A percentile compares a stretch with the other conserved stretches of the same genome.
Evolutionary conservation across 2,329 filamentous ascomycete genomes (phyloP).

Genomic region (Tolypocladium amazonense): DNA sequence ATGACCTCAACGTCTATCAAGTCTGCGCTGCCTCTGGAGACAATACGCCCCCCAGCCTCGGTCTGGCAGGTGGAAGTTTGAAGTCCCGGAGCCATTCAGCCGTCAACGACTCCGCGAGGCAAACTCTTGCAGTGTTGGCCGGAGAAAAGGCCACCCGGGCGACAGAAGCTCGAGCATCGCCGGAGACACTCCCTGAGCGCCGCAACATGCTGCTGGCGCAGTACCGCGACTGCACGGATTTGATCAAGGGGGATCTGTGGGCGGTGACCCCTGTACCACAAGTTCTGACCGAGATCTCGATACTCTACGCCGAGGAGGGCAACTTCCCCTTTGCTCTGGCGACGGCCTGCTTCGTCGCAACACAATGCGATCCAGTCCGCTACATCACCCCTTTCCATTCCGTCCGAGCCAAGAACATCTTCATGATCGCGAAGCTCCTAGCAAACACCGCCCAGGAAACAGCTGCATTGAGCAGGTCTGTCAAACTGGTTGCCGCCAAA

Average conservation of each 20-base stretch:
- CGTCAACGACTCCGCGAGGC: slow-evolving; percentile 7
- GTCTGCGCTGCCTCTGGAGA: slow-evolving; percentile 31
- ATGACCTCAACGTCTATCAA: slow-evolving; percentile 44
- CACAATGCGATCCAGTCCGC: slow-evolving; percentile 38
- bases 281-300: slow-evolving; percentile 31
- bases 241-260: slow-evolving; percentile 25
- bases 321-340: slow-evolving; percentile 34
- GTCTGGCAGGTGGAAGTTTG: slow-evolving; percentile 29
- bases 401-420: slow-evolving; percentile 37
- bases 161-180: slow-evolving; percentile 11
- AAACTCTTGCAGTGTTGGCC: slow-evolving; percentile 6
- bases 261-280: slow-evolving; percentile 38
- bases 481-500: slow-evolving; percentile 13
- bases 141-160: slow-evolving; percentile 17
- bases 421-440: slow-evolving; percentile 41
- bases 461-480: slow-evolving; percentile 13
- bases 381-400: slow-evolving; percentile 39
- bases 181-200: slow-evolving; percentile 16
- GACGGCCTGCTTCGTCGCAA: slow-evolving; percentile 35
- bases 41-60: slow-evolving; percentile 32
- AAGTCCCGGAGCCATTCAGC: slow-evolving; percentile 17
- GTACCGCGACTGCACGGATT: slow-evolving; percentile 12
- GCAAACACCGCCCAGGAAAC: slow-evolving; percentile 35
- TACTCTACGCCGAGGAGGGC: slow-evolving; percentile 31
- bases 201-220: slow-evolving; percentile 8